A percentile compares a stretch with the other conserved stretches of the same genome.
These are phyloP conservation scores for Xylariaceae sp. DNA, from an alignment of 2,329 filamentous ascomycete genomes.

Conservation along the genomic window DNA sequence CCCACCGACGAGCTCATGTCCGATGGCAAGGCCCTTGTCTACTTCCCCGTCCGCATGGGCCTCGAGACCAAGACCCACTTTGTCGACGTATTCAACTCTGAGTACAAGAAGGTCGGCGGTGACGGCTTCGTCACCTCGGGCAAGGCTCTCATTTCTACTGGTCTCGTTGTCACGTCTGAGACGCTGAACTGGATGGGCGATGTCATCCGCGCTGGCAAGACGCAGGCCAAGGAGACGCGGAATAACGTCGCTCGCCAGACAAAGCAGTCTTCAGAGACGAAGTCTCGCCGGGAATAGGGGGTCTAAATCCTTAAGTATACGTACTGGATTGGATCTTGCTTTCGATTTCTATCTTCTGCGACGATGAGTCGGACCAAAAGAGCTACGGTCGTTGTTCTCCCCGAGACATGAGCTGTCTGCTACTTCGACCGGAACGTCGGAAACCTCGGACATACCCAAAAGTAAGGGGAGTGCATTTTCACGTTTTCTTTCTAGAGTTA, in stretches of 20 bases:
- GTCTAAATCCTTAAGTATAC: too few relatives aligned
- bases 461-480: too few relatives aligned
- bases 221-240: conserved; percentile 50
- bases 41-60: conserved; percentile 58
- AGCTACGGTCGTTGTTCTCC: too few relatives aligned
- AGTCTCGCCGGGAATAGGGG: too few relatives aligned
- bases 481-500: not conserved
- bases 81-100: conserved; percentile 49
- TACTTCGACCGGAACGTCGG: too few relatives aligned
- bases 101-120: conserved; percentile 59
- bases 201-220: conserved; percentile 57
- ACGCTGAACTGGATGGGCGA: conserved; percentile 56
- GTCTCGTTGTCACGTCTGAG: conserved; percentile 61
- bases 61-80: conserved; percentile 59
- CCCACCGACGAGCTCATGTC: conserved; percentile 65
- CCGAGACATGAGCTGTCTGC: too few relatives aligned
- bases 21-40: conserved; percentile 56
- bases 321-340: too few relatives aligned
- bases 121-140: conserved; percentile 60
- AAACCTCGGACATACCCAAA: too few relatives aligned
- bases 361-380: too few relatives aligned
- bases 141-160: conserved; percentile 65
- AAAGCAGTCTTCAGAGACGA: too few relatives aligned
- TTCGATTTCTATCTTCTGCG: too few relatives aligned
- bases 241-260: conserved; percentile 26